Percentiles rank a stretch among this genome's conserved stretches.
Evolutionary conservation across 257 asterid species (phyloP).

Genomic region (Hygrophila difformis): DNA sequence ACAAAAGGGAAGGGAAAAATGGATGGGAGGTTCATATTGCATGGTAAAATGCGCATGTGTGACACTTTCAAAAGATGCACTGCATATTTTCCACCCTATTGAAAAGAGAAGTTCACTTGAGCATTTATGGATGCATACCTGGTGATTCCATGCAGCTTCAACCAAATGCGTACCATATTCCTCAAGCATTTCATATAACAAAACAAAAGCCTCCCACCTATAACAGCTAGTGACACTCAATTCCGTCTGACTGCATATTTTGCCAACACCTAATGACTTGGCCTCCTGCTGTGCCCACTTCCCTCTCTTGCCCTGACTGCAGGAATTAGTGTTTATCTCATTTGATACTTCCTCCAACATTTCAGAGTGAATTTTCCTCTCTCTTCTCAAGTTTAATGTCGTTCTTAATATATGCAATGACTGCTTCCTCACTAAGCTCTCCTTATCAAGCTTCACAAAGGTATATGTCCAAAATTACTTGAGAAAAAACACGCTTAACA

Average conservation of each 20-base stretch:
- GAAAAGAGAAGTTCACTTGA: neutral
- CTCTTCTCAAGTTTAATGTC: slow-evolving; percentile 42
- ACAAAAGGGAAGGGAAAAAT: neutral
- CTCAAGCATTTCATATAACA: slow-evolving; percentile 95
- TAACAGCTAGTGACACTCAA: slow-evolving; percentile 31
- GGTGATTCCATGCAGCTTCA: slow-evolving; percentile 97
- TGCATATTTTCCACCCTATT: neutral
- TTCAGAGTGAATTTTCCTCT: slow-evolving; percentile 33
- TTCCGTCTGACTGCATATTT: slow-evolving; percentile 33
- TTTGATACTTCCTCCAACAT: slow-evolving; percentile 31
- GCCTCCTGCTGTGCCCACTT: slow-evolving; percentile 94
- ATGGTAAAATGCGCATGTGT: too few species aligned
- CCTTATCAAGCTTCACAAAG: slow-evolving; percentile 57
- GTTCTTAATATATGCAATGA: slow-evolving; percentile 59
- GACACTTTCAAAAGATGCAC: slow-evolving; percentile 8
- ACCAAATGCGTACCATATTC: slow-evolving; percentile 97
- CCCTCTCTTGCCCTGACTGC: slow-evolving; percentile 48
- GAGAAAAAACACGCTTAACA: slow-evolving; percentile 11
- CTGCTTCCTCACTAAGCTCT: slow-evolving; percentile 71
- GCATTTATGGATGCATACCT: slow-evolving; percentile 36
- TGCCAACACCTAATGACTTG: slow-evolving; percentile 79
- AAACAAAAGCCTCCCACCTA: slow-evolving; percentile 86
- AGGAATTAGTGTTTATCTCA: slow-evolving; percentile 28
- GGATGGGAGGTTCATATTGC: too few species aligned
- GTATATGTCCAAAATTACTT: slow-evolving; percentile 12